These are phyloP conservation scores for Prinsepia uniflora DNA, from an alignment of 306 rosid species.

Conservation along the genomic window DNA sequence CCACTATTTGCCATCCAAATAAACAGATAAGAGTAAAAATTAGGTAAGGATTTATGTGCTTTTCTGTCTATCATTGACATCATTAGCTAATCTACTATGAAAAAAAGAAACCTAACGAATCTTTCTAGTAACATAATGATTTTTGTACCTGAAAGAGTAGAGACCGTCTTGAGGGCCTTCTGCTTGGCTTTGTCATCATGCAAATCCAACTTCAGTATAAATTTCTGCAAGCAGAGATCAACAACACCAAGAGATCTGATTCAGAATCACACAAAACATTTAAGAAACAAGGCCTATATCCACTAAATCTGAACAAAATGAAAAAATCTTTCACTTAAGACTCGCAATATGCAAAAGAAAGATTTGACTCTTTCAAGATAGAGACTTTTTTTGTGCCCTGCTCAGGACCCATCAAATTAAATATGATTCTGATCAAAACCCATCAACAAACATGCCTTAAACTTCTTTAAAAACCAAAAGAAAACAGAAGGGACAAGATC, in stretches of 20 bases:
- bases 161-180: constrained; percentile 82
- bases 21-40: neutral
- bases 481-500: neutral
- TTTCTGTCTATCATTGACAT: neutral
- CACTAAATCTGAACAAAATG: constrained; percentile 8
- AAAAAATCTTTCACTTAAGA: neutral
- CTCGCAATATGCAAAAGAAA: constrained; percentile 1
- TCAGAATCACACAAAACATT: constrained; percentile 7
- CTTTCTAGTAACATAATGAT: constrained; percentile 6
- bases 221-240: constrained; percentile 55
- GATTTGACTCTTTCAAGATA: constrained; percentile 5
- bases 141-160: constrained; percentile 66
- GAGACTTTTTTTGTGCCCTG: neutral
- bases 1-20: constrained; percentile 6
- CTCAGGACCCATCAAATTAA: constrained; percentile 2
- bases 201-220: constrained; percentile 70
- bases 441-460: constrained; percentile 18
- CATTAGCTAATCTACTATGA: neutral
- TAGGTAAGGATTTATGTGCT: neutral
- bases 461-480: constrained; percentile 17
- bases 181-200: constrained; percentile 78
- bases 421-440: constrained; percentile 18
- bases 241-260: constrained; percentile 21
- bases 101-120: neutral
- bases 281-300: neutral